phyloP scores from a whole-genome alignment of 1,284 basidiomycete species.

The Rhodofomes roseus region DNA sequence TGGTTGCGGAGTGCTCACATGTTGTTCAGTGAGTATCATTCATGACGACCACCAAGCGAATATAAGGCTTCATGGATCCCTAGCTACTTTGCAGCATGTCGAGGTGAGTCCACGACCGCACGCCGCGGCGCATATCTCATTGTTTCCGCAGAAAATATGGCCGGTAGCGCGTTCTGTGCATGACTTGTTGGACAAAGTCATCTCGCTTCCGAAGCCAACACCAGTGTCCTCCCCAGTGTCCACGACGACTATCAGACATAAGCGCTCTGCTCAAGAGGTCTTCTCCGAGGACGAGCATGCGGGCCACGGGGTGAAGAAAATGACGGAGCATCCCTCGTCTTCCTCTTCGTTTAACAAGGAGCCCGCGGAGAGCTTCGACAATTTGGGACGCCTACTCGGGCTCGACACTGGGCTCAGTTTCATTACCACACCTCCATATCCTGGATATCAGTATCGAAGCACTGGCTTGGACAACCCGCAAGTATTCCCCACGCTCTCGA shows the following conservation, averaged over 20 bases:
- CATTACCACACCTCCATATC: conserved; percentile 9
- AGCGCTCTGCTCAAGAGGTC: conserved; percentile 8
- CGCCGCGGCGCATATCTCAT: neutral
- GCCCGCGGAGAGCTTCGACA: conserved; percentile 1
- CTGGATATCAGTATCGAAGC: conserved; percentile 9
- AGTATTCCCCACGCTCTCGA: neutral
- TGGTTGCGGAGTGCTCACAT: neutral
- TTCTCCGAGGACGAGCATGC: conserved; percentile 6
- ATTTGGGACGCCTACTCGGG: conserved; percentile 6
- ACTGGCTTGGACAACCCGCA: neutral
- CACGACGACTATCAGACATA: conserved; percentile 1
- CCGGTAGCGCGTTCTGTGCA: conserved; percentile 2
- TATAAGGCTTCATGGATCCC: neutral
- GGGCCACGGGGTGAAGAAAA: conserved; percentile 1
- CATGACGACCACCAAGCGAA: conserved; percentile 1
- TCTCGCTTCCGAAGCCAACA: neutral
- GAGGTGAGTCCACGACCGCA: conserved; percentile 1
- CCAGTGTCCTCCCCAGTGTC: neutral
- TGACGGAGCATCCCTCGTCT: neutral
- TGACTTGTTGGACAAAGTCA: conserved; percentile 1
- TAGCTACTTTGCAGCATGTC: conserved; percentile 4
- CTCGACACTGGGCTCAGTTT: conserved; percentile 8
- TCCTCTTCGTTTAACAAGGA: neutral
- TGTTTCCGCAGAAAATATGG: conserved; percentile 4
- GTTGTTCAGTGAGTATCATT: neutral